Base-by-base conservation (phyloP, 140 eudicot species). In the Anethum foeniculum region DNA sequence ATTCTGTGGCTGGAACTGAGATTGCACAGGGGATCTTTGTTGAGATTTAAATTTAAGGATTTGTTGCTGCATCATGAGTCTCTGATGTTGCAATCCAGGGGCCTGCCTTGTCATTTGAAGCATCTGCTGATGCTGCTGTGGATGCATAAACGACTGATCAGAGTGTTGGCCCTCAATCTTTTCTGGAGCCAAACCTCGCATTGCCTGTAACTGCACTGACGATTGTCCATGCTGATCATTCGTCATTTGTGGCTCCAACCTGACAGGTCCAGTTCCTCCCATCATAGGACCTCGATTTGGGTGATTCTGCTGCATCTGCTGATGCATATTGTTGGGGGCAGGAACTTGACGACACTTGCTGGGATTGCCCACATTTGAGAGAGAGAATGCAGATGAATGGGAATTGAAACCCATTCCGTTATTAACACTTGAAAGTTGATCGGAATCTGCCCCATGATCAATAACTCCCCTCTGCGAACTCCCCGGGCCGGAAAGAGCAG, bases 81-180 rank as follows among this genome's bases (percentile, higher is more conserved):
- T 87, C 62, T 92, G 97, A 69, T 92, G 97, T 56, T 90, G 95
- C 88, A 95, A 80, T 67, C 89, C 77, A 52, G 99, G 90, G 14
- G 90, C 79, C 87, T 95, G 99, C 77, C 99, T 85, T 6, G 97
- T 88, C 93, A 95, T 85, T 27, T 90, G 91, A 75, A 91, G 92
- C 30, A 88, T 84, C 84, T 92, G 97, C 49, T 89, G 93, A 14
- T 91, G 96, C 52, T 88, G 92, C 25, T 74, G 95, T 21, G 88
- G 95, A 5, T 90, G 89, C n/a, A 89, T 79, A 80, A 89, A 92
- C 68, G 95, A 90, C 10, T 85, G 90, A 39, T 92, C 97, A 25
- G 97, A 84, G 74, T 92, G 91, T 83, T 95, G 98, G 21, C 91
- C 92, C 72, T 90, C 98, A 92, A 92, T 82, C 77, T 94, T 94